Percentiles rank a stretch among this genome's conserved stretches.
Conservation (phyloP, 768 basidiomycete species). For the Mycena haematopus region DNA sequence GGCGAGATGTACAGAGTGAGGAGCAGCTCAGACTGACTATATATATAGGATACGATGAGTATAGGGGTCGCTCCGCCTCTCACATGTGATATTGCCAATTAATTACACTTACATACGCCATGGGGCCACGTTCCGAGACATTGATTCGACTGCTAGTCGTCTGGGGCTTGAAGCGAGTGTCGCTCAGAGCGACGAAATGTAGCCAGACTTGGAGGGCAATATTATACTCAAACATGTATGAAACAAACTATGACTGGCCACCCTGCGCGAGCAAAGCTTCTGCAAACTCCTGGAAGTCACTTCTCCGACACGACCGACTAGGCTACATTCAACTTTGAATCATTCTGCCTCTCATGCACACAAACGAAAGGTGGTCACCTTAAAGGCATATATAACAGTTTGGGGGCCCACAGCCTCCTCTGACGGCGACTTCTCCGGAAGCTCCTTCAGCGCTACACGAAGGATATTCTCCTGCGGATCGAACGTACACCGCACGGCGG, state of each 20-base stretch:
- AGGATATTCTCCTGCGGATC: constrained; percentile 61
- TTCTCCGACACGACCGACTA: constrained; percentile 54
- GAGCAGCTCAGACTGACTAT: too few species aligned
- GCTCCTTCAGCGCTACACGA: constrained; percentile 62
- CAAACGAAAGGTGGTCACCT: constrained; percentile 47
- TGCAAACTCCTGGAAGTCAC: constrained; percentile 62
- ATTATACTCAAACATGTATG: too few species aligned
- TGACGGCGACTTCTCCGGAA: constrained; percentile 36
- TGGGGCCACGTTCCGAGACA: too few species aligned
- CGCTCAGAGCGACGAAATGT: too few species aligned
- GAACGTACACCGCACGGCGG: constrained; percentile 63
- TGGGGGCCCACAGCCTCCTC: constrained; percentile 41
- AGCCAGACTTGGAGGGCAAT: too few species aligned
- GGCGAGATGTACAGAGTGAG: too few species aligned
- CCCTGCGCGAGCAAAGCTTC: constrained; percentile 35
- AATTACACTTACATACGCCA: too few species aligned
- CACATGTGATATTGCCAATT: too few species aligned
- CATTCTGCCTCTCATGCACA: not conserved
- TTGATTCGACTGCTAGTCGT: too few species aligned
- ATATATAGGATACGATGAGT: too few species aligned
- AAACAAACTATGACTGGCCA: not conserved
- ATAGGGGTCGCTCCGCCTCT: too few species aligned
- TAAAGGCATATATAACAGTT: constrained; percentile 68
- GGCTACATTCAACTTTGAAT: constrained; percentile 38
- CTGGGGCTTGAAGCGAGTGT: too few species aligned